Conservation (phyloP, 169 alveolate species). For the Cryptosporidium parvum region DNA sequence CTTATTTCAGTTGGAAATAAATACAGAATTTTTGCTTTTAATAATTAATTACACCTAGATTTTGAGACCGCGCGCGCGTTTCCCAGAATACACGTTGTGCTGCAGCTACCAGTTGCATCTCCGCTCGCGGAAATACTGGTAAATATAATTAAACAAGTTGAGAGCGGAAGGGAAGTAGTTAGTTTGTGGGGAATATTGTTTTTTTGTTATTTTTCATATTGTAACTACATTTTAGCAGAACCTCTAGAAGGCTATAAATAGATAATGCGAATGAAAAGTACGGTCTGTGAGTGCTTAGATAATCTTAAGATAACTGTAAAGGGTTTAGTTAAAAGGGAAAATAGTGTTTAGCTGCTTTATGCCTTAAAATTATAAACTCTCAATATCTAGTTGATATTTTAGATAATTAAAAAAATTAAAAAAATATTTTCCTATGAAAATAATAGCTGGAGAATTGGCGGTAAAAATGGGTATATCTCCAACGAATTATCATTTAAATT, state of each 20-base stretch:
- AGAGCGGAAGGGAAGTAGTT: not conserved
- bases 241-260: no score
- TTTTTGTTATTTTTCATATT: not conserved
- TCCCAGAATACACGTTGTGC: constrained; percentile 15
- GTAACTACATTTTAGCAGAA: not conserved
- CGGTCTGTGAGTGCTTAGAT: not conserved
- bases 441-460: not conserved
- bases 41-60: constrained; percentile 49
- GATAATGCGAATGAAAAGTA: no score
- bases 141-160: not conserved
- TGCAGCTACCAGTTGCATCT: constrained; percentile 5
- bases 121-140: not conserved
- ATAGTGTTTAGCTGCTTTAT: not conserved
- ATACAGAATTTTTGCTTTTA: constrained; percentile 8
- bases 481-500: not conserved
- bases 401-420: no score
- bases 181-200: not conserved
- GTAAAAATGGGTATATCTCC: not conserved
- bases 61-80: constrained; percentile 69
- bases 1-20: constrained; percentile 18
- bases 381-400: not conserved
- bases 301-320: no score
- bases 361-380: no score
- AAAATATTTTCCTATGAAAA: not conserved
- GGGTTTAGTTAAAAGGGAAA: no score